A percentile compares a stretch with the other conserved stretches of the same genome.
phyloP scores from a whole-genome alignment of 352 stramenopile species.

The Phytophthora sojae region DNA sequence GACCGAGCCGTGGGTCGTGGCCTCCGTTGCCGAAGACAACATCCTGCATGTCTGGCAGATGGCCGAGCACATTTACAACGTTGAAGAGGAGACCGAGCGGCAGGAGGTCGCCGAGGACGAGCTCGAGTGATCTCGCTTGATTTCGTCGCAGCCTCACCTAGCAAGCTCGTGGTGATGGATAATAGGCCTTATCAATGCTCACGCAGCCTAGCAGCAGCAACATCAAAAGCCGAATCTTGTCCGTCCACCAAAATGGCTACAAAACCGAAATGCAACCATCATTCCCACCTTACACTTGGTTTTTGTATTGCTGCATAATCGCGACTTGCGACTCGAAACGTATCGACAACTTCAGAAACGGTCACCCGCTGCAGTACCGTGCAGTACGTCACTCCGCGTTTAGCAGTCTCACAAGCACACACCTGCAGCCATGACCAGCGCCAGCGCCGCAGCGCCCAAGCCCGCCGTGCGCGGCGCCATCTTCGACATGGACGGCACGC shows the following conservation, averaged over 20 bases:
- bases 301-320: background rate
- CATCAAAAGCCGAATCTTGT: background rate
- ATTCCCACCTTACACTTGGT: background rate
- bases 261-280: background rate
- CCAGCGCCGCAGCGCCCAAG: slow-evolving; percentile 14
- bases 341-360: slow-evolving; percentile 23
- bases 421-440: slow-evolving; percentile 18
- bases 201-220: background rate
- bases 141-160: too few species aligned
- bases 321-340: background rate
- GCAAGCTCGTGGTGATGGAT: background rate
- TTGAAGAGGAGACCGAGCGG: slow-evolving; percentile 64
- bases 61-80: slow-evolving; percentile 98
- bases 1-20: slow-evolving; percentile 96
- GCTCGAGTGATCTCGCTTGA: slow-evolving; percentile 53
- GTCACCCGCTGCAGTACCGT: background rate
- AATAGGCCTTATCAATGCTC: background rate
- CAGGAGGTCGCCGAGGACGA: slow-evolving; percentile 74
- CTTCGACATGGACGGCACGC: slow-evolving; percentile 87
- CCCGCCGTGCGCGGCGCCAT: slow-evolving; percentile 55
- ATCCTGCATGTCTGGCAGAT: slow-evolving; percentile 99
- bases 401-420: slow-evolving; percentile 11
- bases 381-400: slow-evolving; percentile 26
- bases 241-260: background rate
- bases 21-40: slow-evolving; percentile 98